phyloP scores from a whole-genome alignment of 2,329 filamentous ascomycete genomes.

The Phyllosticta paracitricarpa region DNA sequence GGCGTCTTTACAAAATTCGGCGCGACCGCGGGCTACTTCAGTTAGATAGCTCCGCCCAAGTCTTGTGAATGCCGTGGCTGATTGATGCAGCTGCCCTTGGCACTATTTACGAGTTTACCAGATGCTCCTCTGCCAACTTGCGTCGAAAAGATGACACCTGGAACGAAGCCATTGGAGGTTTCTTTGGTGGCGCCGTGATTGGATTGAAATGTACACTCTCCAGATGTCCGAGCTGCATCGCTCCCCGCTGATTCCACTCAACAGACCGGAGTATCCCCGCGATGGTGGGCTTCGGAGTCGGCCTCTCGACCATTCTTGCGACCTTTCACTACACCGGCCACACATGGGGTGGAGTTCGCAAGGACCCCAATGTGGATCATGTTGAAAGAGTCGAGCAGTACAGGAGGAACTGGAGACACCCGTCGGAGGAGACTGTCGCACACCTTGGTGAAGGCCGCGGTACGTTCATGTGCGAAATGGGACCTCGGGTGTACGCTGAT shows the following conservation, averaged over 20 bases:
- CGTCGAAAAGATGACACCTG: slow-evolving; percentile 72
- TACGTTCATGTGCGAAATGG: slow-evolving; percentile 31
- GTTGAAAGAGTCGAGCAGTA: slow-evolving; percentile 66
- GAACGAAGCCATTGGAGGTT: slow-evolving; percentile 67
- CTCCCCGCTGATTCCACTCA: background rate
- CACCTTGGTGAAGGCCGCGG: slow-evolving; percentile 82
- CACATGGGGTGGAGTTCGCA: slow-evolving; percentile 44
- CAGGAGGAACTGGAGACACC: slow-evolving; percentile 63
- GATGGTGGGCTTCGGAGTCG: slow-evolving; percentile 57
- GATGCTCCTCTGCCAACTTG: slow-evolving; percentile 69
- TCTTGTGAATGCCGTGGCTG: background rate
- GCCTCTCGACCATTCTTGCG: slow-evolving; percentile 48
- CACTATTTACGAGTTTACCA: slow-evolving; percentile 68
- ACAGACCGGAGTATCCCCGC: slow-evolving; percentile 57
- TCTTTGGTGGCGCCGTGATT: slow-evolving; percentile 61
- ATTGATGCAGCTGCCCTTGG: slow-evolving; percentile 54
- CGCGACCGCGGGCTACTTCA: slow-evolving; percentile 57
- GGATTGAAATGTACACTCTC: slow-evolving; percentile 57
- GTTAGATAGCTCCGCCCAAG: slow-evolving; percentile 38
- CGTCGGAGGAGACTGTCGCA: slow-evolving; percentile 68
- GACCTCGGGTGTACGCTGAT: slow-evolving; percentile 5
- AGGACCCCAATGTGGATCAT: slow-evolving; percentile 55
- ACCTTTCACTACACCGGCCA: slow-evolving; percentile 61
- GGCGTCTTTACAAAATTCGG: slow-evolving; percentile 74
- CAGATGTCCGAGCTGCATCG: background rate